Evolutionary conservation across 371 early-diverging fungal species (phyloP).

Genomic region (Syncephalis plumigaleata): DNA sequence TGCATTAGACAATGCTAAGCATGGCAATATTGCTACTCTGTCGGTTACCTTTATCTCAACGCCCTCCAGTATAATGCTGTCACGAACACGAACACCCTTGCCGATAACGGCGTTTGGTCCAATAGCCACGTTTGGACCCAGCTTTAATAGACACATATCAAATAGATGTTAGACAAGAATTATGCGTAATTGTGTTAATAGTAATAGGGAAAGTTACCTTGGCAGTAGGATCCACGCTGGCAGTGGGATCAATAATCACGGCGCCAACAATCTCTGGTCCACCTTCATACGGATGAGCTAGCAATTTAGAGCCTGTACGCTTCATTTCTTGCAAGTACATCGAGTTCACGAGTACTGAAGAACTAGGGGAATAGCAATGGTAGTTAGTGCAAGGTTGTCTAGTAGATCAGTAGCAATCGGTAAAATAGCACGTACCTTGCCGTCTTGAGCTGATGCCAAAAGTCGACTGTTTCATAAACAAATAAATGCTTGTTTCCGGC

Average conservation of each 20-base stretch:
- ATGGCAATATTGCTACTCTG: not conserved
- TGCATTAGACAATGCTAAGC: not conserved
- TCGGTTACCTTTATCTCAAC: conserved; percentile 62
- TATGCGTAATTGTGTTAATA: not conserved
- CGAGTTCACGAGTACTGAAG: conserved; percentile 86
- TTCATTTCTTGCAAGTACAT: conserved; percentile 67
- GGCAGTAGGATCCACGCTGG: conserved; percentile 82
- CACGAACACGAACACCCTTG: conserved; percentile 86
- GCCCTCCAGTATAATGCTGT: conserved; percentile 88
- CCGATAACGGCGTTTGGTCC: conserved; percentile 88
- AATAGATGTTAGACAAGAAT: not conserved
- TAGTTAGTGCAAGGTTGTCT: not conserved
- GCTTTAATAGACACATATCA: conserved; percentile 16
- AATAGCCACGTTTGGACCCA: conserved; percentile 93
- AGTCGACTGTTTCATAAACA: conserved; percentile 55
- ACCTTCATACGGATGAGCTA: conserved; percentile 21
- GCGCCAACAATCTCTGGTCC: conserved; percentile 79
- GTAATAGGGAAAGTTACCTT: conserved; percentile 26
- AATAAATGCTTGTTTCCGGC: conserved; percentile 66
- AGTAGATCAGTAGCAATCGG: not conserved
- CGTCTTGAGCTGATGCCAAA: conserved; percentile 92
- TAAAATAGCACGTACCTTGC: conserved; percentile 36
- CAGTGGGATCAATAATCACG: conserved; percentile 88
- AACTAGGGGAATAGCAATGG: conserved; percentile 18
- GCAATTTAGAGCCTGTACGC: conserved; percentile 34